Conservation (phyloP, 2,329 filamentous ascomycete genomes). For the Fusarium penzigii region DNA sequence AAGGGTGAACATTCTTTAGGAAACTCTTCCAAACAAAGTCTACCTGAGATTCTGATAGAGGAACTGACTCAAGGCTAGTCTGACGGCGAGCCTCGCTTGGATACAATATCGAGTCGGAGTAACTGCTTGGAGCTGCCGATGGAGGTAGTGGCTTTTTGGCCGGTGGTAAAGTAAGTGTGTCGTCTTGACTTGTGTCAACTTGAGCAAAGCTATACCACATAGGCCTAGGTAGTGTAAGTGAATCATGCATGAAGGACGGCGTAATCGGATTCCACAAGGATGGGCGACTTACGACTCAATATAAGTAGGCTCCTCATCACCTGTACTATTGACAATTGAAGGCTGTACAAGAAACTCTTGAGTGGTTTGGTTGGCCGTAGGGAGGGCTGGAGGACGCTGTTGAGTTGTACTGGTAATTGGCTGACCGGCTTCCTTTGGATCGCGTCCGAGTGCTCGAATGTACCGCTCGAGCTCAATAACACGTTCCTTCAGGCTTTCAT, state of each 20-base stretch:
- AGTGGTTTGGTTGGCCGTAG: no score
- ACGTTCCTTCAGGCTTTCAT: slow-evolving; percentile 6
- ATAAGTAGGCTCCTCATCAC: slow-evolving; percentile 7
- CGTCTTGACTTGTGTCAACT: no score
- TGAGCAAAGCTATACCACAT: neutral
- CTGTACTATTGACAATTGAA: neutral
- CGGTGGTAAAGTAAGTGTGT: no score
- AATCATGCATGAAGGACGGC: rapidly evolving
- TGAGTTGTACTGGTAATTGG: neutral
- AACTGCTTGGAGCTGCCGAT: neutral
- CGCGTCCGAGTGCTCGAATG: slow-evolving; percentile 9
- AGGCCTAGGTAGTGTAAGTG: slow-evolving; percentile 6
- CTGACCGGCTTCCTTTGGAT: neutral
- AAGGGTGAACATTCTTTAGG: slow-evolving; percentile 10
- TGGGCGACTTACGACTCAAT: slow-evolving; percentile 4
- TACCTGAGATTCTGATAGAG: neutral
- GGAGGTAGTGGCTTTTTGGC: no score
- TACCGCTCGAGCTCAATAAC: slow-evolving; percentile 11
- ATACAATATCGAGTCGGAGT: slow-evolving; percentile 4
- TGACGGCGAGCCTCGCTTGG: slow-evolving; percentile 9
- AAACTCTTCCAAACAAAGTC: slow-evolving; percentile 4
- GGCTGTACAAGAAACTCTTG: no score
- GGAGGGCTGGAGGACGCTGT: neutral
- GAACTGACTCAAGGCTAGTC: neutral
- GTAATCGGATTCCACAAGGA: neutral